Base-by-base conservation (phyloP, 2,329 filamentous ascomycete species). In the Rhynchosporium agropyri region DNA sequence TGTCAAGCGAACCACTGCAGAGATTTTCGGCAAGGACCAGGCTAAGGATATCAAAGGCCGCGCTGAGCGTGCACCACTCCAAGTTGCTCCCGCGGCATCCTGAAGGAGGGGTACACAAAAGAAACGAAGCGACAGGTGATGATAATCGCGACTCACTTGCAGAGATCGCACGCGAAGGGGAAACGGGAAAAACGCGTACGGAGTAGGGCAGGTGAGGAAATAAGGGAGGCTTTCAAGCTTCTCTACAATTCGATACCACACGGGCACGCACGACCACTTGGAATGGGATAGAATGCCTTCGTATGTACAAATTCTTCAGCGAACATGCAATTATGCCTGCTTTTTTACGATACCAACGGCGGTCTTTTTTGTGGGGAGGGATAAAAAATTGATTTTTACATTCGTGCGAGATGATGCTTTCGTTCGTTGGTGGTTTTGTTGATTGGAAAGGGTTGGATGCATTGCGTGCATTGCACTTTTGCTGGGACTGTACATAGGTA, bases 1-100 rank as follows among this genome's bases (percentile, higher is more conserved):
- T 70, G 84, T 97, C 69, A 95, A 94, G 81, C 88, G 88, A 59
- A 87, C 87, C n/a, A 89, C 89, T 4, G 83, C 89, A 71, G 89
- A 92, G 76, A 83, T 90, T 58, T 78, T 91, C 9, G 66, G 64
- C 36, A 65, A 62, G 10, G 20, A 15, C 29, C 62, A 58, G 29
- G 42, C 56, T n/a, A 54, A 54, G 26, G 62, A 70, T 57, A 36
- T 66, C 9, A 28, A 62, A 58, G 65, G 67, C 26, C 66, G 67
- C 55, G 67, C 67, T 63, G 68, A 70, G 61, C 67, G 61, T 29
- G 66, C 64, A 50, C 63, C 70, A 26, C 61, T 67, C 26, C 68
- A 72, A 53, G 66, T 68, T 4, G 62, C 63, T 51, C 69, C 68
- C 10, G 71, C 71, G 20, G 70, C 70, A 40, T 69, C 63, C 53